Evolutionary conservation across 208 protist species (phyloP), one percentile per base, ranked within the genome.

Genomic region (Crithidia fasciculata): DNA sequence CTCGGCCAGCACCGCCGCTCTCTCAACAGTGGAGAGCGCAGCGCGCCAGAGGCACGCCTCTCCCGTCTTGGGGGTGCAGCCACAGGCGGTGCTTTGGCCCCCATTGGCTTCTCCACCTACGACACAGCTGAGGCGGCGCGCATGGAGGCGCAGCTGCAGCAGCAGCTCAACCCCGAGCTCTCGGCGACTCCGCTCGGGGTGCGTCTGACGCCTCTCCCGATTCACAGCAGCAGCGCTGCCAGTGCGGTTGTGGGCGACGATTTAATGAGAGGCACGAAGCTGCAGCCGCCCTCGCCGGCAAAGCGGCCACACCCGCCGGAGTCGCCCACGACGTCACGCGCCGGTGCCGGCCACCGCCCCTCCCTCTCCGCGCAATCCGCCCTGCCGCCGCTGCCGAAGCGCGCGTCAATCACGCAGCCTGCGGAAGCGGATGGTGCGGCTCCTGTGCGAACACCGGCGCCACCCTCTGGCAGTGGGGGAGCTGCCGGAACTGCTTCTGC

Each of bases 101-200:
- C 76, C 3, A 53, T 76, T 40, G 65, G 60, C 49, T 89, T 88
- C 56, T 89, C 88, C n/a, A 86, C 88, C 43, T 90, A 89, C 76
- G 53, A 47, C 43, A 0, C 52, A n/a, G 62, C 69, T n/a, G 64
- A 74, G 15, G 28, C 56, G 62, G 80, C 40, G 36, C 18, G 62
- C 19, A 69, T 58, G 9, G 65, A 76, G 19, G 62, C 57, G 44
- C 69, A 73, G 52, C 37, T 69, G 44, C 62, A 49, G 41, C 52
- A 69, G 45, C 60, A 71, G 40, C 53, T 44, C 40, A 58, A 75
- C 49, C 73, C 69, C 10, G 56, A 61, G 37, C 54, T 78, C 39
- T 60, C 68, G 5, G 52, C 78, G 16, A 58, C 68, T 3, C 67
- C 74, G 40, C 74, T 74, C 8, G 74, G 67, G 8, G 68, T 80